Base-by-base conservation (phyloP, 1,139 yeast genomes). In the Arxiozyma telluris region DNA sequence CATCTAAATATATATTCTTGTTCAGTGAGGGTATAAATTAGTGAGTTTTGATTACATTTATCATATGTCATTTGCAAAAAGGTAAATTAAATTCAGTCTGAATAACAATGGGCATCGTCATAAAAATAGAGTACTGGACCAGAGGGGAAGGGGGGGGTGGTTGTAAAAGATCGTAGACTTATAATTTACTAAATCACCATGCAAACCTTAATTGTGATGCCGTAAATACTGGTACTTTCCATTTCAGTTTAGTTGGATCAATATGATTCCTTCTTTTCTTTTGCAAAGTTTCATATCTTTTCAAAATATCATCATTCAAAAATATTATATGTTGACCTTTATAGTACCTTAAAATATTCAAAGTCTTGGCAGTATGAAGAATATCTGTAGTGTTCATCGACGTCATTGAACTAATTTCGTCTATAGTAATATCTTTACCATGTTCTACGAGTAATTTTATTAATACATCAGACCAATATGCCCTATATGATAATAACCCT, bases 331-430 rank as follows among this genome's bases (percentile, higher is more conserved):
- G 98, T 70, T 93, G 98, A 18, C 98, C 98, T 67, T 90, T 90
- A 71, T 90, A 91, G 68, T 93, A 93, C 63, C 93, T 79, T 61
- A 94, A 76, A 76, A 94, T 89, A 66, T 88, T 93, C 64, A 90
- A 76, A 0, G 96, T 89, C 59, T 94, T 94, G 53, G 95, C 78
- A 0, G 98, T 94, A 67, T 93, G 98, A 52, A 93, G 73, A 52
- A 94, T 89, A 71, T 93, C 98, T 1, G 96, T 87, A 0, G 98
- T 91, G 4, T 98, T 93, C 96, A 93, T 93, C 25, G 98, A 81
- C 0, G 98, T 89, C 50, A 83, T 73, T 12, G 84, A 74, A 25
- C 97, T 87, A 23, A 93, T 85, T 63, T 93, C 98, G 64, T 93
- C 99, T 56, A 93, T 90, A 11, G 97, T 89, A 49, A 88, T 82